Conservation (phyloP, 371 early-diverging fungal species). For the Rhizopus arrhizus region DNA sequence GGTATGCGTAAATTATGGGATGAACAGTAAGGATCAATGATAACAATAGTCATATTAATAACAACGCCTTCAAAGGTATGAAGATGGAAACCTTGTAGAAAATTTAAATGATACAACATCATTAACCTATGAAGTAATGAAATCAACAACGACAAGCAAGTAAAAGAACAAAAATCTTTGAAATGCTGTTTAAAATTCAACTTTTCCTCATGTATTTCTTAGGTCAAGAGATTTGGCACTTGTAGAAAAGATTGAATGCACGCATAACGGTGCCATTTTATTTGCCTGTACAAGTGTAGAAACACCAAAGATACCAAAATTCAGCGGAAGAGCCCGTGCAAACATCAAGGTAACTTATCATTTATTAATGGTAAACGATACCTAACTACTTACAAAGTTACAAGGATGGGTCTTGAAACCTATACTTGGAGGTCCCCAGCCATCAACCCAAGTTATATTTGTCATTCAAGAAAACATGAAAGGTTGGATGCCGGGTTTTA, state of each 20-base stretch:
- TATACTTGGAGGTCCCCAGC: conserved; percentile 44
- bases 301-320: conserved; percentile 63
- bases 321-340: conserved; percentile 60
- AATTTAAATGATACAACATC: conserved; percentile 56
- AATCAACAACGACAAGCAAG: conserved; percentile 54
- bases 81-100: conserved; percentile 59
- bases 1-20: conserved; percentile 70
- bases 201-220: background rate
- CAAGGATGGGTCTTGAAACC: conserved; percentile 75
- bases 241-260: conserved; percentile 55
- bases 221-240: conserved; percentile 47
- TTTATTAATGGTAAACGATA: background rate
- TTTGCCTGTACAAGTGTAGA: conserved; percentile 71
- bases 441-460: conserved; percentile 66
- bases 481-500: conserved; percentile 69
- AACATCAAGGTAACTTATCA: conserved; percentile 51
- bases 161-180: conserved; percentile 21
- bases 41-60: background rate
- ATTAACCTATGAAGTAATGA: conserved; percentile 57
- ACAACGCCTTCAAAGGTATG: conserved; percentile 38
- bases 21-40: conserved; percentile 37
- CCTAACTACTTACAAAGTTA: conserved; percentile 22
- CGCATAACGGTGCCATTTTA: conserved; percentile 51
- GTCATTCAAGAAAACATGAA: conserved; percentile 51
- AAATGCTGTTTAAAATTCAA: background rate